Percentiles rank a stretch among this genome's conserved stretches.
These are phyloP conservation scores for Botryobasidium botryosum DNA, from an alignment of 768 basidiomycete genomes.

Conservation along the genomic window DNA sequence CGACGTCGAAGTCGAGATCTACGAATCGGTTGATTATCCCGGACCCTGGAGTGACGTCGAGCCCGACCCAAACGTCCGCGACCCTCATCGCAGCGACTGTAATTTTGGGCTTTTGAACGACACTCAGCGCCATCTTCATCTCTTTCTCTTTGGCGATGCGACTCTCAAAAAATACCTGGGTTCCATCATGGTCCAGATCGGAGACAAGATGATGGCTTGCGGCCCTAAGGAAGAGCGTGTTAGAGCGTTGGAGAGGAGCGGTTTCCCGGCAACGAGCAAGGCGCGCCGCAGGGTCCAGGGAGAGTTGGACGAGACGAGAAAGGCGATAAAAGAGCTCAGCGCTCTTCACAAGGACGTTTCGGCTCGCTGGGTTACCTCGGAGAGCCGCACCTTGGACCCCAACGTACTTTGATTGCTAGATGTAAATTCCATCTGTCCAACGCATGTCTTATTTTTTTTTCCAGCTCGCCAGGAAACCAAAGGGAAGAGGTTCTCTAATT, in stretches of 20 bases:
- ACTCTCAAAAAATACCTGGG: neutral
- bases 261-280: neutral
- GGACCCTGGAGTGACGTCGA: neutral
- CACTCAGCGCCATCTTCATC: constrained; percentile 13
- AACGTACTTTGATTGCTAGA: no score
- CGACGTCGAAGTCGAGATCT: constrained; percentile 4
- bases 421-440: no score
- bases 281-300: neutral
- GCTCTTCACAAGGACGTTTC: neutral
- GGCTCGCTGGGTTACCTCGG: neutral
- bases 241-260: neutral
- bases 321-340: neutral
- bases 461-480: no score
- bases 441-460: no score
- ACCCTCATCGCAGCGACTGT: constrained; percentile 7
- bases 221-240: neutral
- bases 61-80: constrained; percentile 1
- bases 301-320: neutral
- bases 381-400: neutral
- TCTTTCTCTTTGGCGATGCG: constrained; percentile 12
- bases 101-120: constrained; percentile 11
- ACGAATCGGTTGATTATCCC: constrained; percentile 1
- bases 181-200: neutral
- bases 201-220: neutral
- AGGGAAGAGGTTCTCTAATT: no score